Percentiles rank a stretch among this genome's conserved stretches.
phyloP scores from a whole-genome alignment of 116 monocot genomes.

The Iris pallida region DNA sequence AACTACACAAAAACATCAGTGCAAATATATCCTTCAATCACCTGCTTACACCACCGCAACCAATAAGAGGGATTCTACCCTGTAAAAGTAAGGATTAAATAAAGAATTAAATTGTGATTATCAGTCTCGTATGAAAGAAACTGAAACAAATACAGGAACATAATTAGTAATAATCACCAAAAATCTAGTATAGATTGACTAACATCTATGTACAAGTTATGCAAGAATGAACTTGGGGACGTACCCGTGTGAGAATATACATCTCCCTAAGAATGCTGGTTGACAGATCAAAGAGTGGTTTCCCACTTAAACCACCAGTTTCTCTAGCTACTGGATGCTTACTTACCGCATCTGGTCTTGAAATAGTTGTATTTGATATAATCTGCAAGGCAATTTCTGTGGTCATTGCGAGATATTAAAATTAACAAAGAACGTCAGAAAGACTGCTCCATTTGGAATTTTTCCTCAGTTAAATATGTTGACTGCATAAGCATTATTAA shows the following conservation, averaged over 20 bases:
- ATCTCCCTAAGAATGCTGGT: slow-evolving; percentile 74
- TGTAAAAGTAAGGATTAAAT: slow-evolving; percentile 15
- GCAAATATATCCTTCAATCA: slow-evolving; percentile 13
- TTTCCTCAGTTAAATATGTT: too few relatives aligned
- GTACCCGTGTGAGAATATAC: slow-evolving; percentile 83
- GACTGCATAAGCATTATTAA: too few relatives aligned
- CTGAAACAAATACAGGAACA: not conserved
- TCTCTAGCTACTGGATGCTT: slow-evolving; percentile 56
- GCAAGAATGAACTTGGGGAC: not conserved
- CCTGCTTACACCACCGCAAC: slow-evolving; percentile 90
- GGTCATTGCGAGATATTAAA: too few relatives aligned
- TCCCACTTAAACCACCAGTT: slow-evolving; percentile 84
- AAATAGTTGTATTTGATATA: slow-evolving; percentile 81
- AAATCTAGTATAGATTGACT: too few relatives aligned
- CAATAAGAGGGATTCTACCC: slow-evolving; percentile 84
- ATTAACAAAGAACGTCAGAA: not conserved
- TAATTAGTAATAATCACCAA: too few relatives aligned
- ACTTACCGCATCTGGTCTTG: slow-evolving; percentile 61
- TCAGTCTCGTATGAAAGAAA: not conserved
- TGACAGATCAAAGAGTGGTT: slow-evolving; percentile 73
- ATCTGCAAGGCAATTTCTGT: slow-evolving; percentile 32
- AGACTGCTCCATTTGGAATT: not conserved
- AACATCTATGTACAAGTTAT: too few relatives aligned
- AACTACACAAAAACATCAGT: not conserved
- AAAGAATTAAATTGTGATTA: not conserved